Evolutionary conservation across 2,329 filamentous ascomycete genomes (phyloP), one percentile per base, ranked within the genome.

Genomic region (Penicillium sp.): DNA sequence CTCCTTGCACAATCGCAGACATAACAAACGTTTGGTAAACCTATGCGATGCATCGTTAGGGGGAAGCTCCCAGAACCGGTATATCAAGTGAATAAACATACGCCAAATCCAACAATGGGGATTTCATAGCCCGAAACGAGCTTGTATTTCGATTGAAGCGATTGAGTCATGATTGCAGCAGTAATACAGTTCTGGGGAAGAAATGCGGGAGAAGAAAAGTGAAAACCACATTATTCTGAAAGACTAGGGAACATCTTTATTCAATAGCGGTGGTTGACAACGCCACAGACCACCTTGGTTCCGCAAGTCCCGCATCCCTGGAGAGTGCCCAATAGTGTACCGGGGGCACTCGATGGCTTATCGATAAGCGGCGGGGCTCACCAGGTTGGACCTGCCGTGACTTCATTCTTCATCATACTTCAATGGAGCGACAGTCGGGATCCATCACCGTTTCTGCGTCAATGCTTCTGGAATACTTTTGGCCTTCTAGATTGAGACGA

Each of bases 31-130:
- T 74, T 60, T 74, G 66, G 56, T 73, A 74, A 7, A 74, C 70
- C 71, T 74, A 45, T 43, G 24, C 9, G 38, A 44, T 23, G 9
- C 24, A 43, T 16, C 28, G 46, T 63, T 43, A 66, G 49, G 29
- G 18, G 26, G 18, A 7, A 29, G 26, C 38, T 24, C 15, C 9
- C 4, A 23, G 21, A 7, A 45, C 21, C 21, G n/a, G 15, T 6
- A 26, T 18, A 23, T 29, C 29, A 16, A 36, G 4, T 23, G n/a
- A 6, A n/a, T 21, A 23, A 6, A 65, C 70, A 59, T 63, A 77
- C 74, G 21, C 74, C 74, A 57, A 72, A 76, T 8, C 74, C 73
- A 31, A 75, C 60, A 2, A 70, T 62, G 2, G 72, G 72, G 45
- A 75, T 75, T 49, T 71, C 64, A 51, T 71, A 70, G 42, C 72